Conservation (phyloP, 495 filamentous ascomycete genomes). For the Tuber umbilicatum region DNA sequence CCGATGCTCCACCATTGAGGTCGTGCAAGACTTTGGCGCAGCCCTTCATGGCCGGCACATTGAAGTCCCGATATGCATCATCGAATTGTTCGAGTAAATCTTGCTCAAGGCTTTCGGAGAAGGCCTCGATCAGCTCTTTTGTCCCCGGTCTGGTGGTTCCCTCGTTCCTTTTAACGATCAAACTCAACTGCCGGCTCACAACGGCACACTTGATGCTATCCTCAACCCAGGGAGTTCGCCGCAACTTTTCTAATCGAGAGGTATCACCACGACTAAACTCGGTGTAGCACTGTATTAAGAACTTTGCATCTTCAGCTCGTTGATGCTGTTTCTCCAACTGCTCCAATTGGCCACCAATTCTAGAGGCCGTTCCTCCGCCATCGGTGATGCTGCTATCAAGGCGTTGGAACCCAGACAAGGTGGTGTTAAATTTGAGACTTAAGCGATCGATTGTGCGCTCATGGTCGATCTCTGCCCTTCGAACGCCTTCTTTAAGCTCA, state of each 20-base stretch:
- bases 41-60: conserved; percentile 86
- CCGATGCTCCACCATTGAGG: conserved; percentile 90
- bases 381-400: conserved; percentile 66
- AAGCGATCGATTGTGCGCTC: conserved; percentile 77
- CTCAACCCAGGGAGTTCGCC: conserved; percentile 39
- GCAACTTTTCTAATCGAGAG: conserved; percentile 43
- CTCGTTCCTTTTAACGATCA: conserved; percentile 40
- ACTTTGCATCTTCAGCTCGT: conserved; percentile 84
- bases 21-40: conserved; percentile 90
- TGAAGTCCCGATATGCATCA: conserved; percentile 84
- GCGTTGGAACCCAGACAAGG: conserved; percentile 80
- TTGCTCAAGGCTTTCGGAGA: conserved; percentile 90
- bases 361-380: conserved; percentile 74
- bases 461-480: conserved; percentile 90
- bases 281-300: conserved; percentile 91
- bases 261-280: conserved; percentile 60
- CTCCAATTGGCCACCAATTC: conserved; percentile 87
- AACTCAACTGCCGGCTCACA: conserved; percentile 37
- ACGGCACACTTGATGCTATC: conserved; percentile 42
- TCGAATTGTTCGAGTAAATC: conserved; percentile 95
- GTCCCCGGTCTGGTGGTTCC: conserved; percentile 55
- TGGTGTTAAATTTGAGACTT: conserved; percentile 79
- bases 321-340: conserved; percentile 86
- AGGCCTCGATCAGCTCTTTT: conserved; percentile 89
- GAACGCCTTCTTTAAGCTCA: conserved; percentile 78